phyloP scores from a whole-genome alignment of 2,329 filamentous ascomycete genomes.

The Alternaria viburni region DNA sequence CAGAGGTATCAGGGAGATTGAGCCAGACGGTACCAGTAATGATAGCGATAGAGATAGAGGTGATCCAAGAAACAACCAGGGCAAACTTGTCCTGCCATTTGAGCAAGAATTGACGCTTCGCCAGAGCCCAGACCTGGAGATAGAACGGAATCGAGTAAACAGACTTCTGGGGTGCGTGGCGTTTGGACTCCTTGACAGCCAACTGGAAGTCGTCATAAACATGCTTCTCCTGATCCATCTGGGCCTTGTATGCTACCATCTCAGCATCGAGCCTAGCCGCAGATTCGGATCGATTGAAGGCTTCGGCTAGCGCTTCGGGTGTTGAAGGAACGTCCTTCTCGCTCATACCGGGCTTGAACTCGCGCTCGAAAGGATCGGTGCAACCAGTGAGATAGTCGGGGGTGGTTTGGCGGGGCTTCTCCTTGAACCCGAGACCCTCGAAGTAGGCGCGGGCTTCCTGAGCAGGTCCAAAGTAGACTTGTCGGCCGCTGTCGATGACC shows the following conservation, averaged over 20 bases:
- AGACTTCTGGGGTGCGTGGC: conserved; percentile 72
- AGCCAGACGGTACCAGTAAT: conserved; percentile 82
- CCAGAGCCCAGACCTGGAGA: conserved; percentile 80
- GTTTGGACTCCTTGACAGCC: conserved; percentile 80
- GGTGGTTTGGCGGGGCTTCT: conserved; percentile 78
- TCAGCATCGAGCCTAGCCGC: conserved; percentile 65
- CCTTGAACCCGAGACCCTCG: conserved; percentile 75
- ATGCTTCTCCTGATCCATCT: conserved; percentile 68
- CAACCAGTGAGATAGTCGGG: conserved; percentile 83
- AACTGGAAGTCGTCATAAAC: conserved; percentile 77
- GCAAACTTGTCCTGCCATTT: conserved; percentile 86
- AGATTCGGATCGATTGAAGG: conserved; percentile 71
- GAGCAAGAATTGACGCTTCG: conserved; percentile 82
- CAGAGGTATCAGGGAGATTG: conserved; percentile 66
- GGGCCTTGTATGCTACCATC: conserved; percentile 72
- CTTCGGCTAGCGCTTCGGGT: conserved; percentile 69
- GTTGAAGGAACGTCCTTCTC: conserved; percentile 71
- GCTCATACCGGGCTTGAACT: conserved; percentile 72
- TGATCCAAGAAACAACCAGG: conserved; percentile 75
- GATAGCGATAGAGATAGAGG: conserved; percentile 75
- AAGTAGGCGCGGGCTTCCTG: conserved; percentile 75
- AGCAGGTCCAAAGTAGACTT: conserved; percentile 77
- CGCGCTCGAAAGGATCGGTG: conserved; percentile 82
- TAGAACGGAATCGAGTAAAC: conserved; percentile 86
- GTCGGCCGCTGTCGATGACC: conserved; percentile 76